These are phyloP conservation scores for Colletotrichum neosansevieriae DNA, from an alignment of 2,329 filamentous ascomycete genomes.

Conservation along the genomic window DNA sequence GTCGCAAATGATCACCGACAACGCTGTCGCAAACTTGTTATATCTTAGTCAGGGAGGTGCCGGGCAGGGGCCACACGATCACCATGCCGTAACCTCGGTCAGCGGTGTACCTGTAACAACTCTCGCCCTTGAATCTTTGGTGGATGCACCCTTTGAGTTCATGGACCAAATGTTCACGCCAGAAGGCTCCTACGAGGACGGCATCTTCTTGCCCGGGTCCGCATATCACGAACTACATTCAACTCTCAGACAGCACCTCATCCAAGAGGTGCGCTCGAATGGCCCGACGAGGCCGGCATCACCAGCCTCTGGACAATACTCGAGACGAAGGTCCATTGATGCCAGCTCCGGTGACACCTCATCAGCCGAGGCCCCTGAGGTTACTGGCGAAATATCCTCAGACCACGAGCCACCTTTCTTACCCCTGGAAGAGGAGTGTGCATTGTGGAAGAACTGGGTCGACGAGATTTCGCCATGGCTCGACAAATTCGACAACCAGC, in stretches of 20 bases:
- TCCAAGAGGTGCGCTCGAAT: constrained; percentile 57
- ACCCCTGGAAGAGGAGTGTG: constrained; percentile 48
- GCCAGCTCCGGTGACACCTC: constrained; percentile 16
- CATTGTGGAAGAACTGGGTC: constrained; percentile 56
- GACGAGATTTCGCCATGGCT: constrained; percentile 60
- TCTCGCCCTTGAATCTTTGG: constrained; percentile 30
- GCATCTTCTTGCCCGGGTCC: constrained; percentile 61
- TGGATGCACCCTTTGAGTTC: constrained; percentile 38
- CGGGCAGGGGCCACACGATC: background rate
- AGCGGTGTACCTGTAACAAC: constrained; percentile 22
- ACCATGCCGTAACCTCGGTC: constrained; percentile 1
- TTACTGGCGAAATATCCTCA: constrained; percentile 21
- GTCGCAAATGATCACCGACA: constrained; percentile 48
- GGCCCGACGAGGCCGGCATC: constrained; percentile 47
- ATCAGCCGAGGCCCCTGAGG: constrained; percentile 13
- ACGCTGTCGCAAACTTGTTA: constrained; percentile 51
- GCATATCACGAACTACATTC: constrained; percentile 60
- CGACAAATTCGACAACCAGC: constrained; percentile 68
- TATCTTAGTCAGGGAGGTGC: constrained; percentile 50
- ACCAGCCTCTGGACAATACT: constrained; percentile 17
- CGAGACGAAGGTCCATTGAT: constrained; percentile 20
- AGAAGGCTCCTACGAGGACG: constrained; percentile 51
- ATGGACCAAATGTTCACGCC: constrained; percentile 48
- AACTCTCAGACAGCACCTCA: constrained; percentile 57
- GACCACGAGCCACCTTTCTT: constrained; percentile 37